Evolutionary conservation across 73 alveolate genomes (phyloP).

Genomic region (Symbiodinium pilosum): DNA sequence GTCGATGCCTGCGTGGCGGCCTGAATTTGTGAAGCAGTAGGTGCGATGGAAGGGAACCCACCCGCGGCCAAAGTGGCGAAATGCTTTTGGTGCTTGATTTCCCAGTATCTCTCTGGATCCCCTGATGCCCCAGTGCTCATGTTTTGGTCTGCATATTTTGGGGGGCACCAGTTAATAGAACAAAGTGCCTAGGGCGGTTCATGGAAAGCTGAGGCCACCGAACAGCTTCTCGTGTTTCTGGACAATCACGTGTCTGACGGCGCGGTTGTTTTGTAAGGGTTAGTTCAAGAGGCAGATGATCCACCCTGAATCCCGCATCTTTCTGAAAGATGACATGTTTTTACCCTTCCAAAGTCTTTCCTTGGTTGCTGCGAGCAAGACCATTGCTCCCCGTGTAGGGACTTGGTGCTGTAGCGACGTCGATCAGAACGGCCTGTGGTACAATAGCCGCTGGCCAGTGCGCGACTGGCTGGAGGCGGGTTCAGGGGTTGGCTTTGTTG

Average conservation of each 20-base stretch:
- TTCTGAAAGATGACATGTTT: not conserved
- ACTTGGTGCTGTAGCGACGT: slow-evolving; percentile 78
- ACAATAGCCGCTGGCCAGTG: slow-evolving; percentile 67
- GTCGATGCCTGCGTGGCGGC: slow-evolving; percentile 41
- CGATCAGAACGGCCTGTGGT: slow-evolving; percentile 90
- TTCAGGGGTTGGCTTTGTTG: not conserved
- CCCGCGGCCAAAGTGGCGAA: too few relatives aligned
- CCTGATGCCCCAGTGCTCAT: too few relatives aligned
- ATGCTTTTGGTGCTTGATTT: too few relatives aligned
- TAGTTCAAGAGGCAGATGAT: not conserved
- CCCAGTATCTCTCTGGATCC: too few relatives aligned
- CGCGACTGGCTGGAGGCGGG: slow-evolving; percentile 81
- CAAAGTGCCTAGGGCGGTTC: not conserved
- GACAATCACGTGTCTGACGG: slow-evolving; percentile 90
- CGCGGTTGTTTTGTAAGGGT: not conserved
- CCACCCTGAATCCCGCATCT: too few relatives aligned
- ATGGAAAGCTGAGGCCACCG: slow-evolving; percentile 26
- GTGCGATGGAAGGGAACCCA: not conserved
- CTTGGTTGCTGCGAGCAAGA: not conserved
- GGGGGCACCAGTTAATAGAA: too few relatives aligned
- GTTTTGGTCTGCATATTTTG: too few relatives aligned
- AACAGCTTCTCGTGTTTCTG: slow-evolving; percentile 46
- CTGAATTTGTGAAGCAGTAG: not conserved
- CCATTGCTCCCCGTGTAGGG: not conserved
- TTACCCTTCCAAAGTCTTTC: not conserved